Evolutionary conservation across 768 basidiomycete genomes (phyloP).

Genomic region (Cytidiella melzeri): DNA sequence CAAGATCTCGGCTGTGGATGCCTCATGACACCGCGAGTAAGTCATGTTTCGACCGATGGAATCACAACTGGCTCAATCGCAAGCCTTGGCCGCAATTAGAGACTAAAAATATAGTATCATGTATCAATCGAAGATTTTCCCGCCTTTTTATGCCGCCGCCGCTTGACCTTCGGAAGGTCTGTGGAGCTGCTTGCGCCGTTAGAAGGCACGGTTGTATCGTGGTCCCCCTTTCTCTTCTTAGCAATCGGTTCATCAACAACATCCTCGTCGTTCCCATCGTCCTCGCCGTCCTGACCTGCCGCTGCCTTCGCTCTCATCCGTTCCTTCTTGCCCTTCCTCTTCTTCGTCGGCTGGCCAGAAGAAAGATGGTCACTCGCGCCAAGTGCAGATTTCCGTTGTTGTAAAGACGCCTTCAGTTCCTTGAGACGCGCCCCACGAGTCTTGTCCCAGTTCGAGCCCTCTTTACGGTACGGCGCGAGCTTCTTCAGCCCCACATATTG

Average conservation of each 20-base stretch:
- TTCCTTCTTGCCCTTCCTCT: constrained; percentile 35
- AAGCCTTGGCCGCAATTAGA: too few species aligned
- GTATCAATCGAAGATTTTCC: background rate
- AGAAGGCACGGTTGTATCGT: constrained; percentile 13
- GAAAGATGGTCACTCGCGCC: constrained; percentile 15
- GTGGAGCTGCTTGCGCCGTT: constrained; percentile 11
- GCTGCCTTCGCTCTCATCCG: constrained; percentile 18
- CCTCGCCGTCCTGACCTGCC: constrained; percentile 9
- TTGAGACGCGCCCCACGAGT: constrained; percentile 57
- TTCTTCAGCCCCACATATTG: constrained; percentile 85
- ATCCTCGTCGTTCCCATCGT: constrained; percentile 9
- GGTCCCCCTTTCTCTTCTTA: constrained; percentile 23
- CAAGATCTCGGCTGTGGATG: too few species aligned
- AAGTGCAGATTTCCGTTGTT: constrained; percentile 30
- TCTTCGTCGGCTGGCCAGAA: constrained; percentile 38
- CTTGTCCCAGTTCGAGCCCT: constrained; percentile 52
- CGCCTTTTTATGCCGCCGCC: constrained; percentile 34
- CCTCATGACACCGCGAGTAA: too few species aligned
- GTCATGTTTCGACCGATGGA: too few species aligned
- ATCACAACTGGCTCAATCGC: too few species aligned
- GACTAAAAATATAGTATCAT: background rate
- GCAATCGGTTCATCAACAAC: constrained; percentile 20
- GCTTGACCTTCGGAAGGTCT: constrained; percentile 32
- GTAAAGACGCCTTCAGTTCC: constrained; percentile 64
- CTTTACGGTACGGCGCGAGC: constrained; percentile 82